phyloP scores from a whole-genome alignment of 352 stramenopile genomes.

The Phytophthora tubulina region DNA sequence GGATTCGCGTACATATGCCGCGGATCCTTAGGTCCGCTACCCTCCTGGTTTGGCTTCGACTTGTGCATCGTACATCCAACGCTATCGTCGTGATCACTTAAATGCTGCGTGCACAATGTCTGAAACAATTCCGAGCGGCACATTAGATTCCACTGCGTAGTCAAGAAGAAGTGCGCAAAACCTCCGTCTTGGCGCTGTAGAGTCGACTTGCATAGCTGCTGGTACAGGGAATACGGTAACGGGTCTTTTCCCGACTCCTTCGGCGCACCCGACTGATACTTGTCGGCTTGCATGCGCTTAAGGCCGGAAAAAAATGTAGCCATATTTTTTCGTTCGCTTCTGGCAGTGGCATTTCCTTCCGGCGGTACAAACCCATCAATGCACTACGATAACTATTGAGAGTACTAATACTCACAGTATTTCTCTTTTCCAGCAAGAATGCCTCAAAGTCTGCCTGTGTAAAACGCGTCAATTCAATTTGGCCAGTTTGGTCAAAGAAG shows the following conservation, averaged over 20 bases:
- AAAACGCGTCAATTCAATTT: conserved; percentile 11
- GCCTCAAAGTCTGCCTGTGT: background rate
- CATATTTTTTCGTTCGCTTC: background rate
- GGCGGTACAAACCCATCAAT: conserved; percentile 17
- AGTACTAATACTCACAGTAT: conserved; percentile 2
- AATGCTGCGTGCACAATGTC: conserved; percentile 24
- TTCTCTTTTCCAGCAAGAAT: conserved; percentile 12
- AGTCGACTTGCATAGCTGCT: conserved; percentile 2
- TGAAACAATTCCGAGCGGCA: conserved; percentile 37
- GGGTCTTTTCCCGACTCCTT: background rate
- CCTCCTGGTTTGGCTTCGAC: conserved; percentile 37
- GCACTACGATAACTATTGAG: conserved; percentile 21
- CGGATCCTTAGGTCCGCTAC: background rate
- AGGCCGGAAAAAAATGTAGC: conserved; percentile 29
- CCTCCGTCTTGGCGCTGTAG: conserved; percentile 8
- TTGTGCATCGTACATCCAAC: conserved; percentile 11
- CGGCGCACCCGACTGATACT: background rate
- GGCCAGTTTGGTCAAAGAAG: background rate
- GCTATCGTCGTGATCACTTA: background rate
- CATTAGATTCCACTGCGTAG: conserved; percentile 44
- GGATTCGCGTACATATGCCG: conserved; percentile 31
- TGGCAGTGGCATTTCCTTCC: background rate
- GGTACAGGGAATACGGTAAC: conserved; percentile 18
- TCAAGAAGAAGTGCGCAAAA: conserved; percentile 38
- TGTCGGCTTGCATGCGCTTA: conserved; percentile 11